phyloP scores from a whole-genome alignment of 2,329 filamentous ascomycete genomes.

The Colletotrichum karsti region DNA sequence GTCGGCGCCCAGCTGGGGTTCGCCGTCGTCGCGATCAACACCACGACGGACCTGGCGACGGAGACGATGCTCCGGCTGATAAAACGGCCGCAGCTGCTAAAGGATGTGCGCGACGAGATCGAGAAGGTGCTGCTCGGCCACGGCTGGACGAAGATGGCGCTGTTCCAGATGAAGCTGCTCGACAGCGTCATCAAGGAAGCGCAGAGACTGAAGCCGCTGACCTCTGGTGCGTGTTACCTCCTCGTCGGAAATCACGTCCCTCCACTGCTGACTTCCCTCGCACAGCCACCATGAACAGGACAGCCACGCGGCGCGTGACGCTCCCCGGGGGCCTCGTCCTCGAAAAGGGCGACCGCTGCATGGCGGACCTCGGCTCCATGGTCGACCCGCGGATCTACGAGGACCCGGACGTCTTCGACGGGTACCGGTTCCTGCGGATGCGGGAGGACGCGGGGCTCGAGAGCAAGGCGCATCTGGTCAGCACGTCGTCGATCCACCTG shows the following conservation, averaged over 20 bases:
- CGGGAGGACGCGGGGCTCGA: background rate
- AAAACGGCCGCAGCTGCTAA: background rate
- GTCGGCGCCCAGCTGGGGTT: background rate
- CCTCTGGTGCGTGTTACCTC: background rate
- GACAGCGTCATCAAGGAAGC: background rate
- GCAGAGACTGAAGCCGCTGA: background rate
- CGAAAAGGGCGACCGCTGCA: background rate
- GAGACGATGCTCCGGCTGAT: background rate
- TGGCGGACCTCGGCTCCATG: background rate
- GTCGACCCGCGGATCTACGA: background rate
- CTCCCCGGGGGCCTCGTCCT: background rate
- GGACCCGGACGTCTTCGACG: background rate
- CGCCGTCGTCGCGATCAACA: background rate
- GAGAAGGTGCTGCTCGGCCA: background rate
- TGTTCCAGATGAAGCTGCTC: background rate
- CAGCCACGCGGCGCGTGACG: background rate
- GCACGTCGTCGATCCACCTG: background rate
- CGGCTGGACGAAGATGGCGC: background rate
- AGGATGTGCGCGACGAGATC: background rate
- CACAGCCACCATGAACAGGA: background rate
- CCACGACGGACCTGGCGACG: background rate
- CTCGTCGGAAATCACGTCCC: fast-evolving
- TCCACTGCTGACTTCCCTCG: background rate
- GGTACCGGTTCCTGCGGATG: background rate
- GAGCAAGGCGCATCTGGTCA: background rate